Base-by-base conservation (phyloP, 495 filamentous ascomycete genomes). In the Trypethelium eluteriae region DNA sequence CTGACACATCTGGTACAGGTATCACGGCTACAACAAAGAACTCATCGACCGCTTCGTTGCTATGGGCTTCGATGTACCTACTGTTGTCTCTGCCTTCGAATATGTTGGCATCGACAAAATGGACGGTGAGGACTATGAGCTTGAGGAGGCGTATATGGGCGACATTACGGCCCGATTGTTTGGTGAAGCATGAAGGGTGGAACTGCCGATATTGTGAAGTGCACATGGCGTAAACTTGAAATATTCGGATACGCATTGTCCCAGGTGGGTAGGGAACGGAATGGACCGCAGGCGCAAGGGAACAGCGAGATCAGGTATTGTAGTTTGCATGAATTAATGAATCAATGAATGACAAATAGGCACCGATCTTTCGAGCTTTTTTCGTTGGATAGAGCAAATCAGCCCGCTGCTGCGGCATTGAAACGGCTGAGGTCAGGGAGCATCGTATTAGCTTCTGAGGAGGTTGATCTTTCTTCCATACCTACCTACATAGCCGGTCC, bases 51-150 rank as follows among this genome's bases (percentile, higher is more conserved):
- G 88, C n/a, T 98, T 98, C 72, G 85, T 89, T 18, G 83, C 81
- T 70, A 98, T 98, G 94, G 94, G 94, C 47, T 98, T 98, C 70
- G 88, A 93, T 67, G 84, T 96, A n/a, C 88, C 90, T 62, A 81
- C 83, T 39, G 92, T 98, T 2, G 94, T 98, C 5, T 83, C 85
- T 32, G 91, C 92, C 3, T 93, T 98, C 70, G 83, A 86, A 67
- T 89, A 81, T 64, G 89, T 93, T 16, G 89, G 91, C 2, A 92
- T 96, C 67, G 88, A 93, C 67, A 83, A 83, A 34, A 88, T 85
- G 65, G 85, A 82, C 36, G 90, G 90, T 0, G 83, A 90, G 70
- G 89, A 93, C 73, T 92, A 93, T 75, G 87, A 90, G 72, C 79
- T 95, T 49, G 90, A 92, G 70, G 89, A 91, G 69, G 91, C 87